Conservation (phyloP, 495 filamentous ascomycete genomes). For the Thermothielavioides terrestris region DNA sequence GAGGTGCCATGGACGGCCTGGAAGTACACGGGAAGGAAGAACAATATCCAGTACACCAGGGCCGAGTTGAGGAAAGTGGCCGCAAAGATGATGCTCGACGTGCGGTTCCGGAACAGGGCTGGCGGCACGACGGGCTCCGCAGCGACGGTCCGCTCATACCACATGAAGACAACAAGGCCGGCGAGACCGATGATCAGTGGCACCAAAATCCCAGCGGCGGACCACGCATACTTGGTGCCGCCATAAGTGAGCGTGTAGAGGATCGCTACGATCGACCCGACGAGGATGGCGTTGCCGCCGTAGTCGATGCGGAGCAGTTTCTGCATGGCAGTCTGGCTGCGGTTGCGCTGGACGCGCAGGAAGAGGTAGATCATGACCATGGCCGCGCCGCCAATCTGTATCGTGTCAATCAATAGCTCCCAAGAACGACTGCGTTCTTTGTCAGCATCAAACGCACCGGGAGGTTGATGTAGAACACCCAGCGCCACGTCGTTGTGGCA, state of each 20-base stretch:
- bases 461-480: slow-evolving; percentile 32
- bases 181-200: slow-evolving; percentile 18
- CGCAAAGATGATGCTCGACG: slow-evolving; percentile 15
- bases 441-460: slow-evolving; percentile 9
- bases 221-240: slow-evolving; percentile 20
- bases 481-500: slow-evolving; percentile 21
- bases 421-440: slow-evolving; percentile 23
- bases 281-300: slow-evolving; percentile 23
- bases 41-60: slow-evolving; percentile 29
- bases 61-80: slow-evolving; percentile 19
- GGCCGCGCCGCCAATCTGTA: slow-evolving; percentile 15
- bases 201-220: slow-evolving; percentile 17
- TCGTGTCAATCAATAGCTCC: too few relatives aligned
- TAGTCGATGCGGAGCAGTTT: slow-evolving; percentile 24
- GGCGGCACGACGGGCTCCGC: slow-evolving; percentile 23
- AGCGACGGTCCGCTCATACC: slow-evolving; percentile 14
- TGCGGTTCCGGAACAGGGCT: slow-evolving; percentile 24
- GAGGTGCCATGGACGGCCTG: slow-evolving; percentile 31
- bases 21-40: slow-evolving; percentile 45
- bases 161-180: slow-evolving; percentile 18
- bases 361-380: slow-evolving; percentile 23
- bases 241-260: slow-evolving; percentile 19
- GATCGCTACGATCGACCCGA: slow-evolving; percentile 19
- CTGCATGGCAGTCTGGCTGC: neutral
- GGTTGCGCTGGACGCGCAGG: slow-evolving; percentile 20